Evolutionary conservation across 83 land plant species (phyloP).

Genomic region (Isoetes engelmannii): DNA sequence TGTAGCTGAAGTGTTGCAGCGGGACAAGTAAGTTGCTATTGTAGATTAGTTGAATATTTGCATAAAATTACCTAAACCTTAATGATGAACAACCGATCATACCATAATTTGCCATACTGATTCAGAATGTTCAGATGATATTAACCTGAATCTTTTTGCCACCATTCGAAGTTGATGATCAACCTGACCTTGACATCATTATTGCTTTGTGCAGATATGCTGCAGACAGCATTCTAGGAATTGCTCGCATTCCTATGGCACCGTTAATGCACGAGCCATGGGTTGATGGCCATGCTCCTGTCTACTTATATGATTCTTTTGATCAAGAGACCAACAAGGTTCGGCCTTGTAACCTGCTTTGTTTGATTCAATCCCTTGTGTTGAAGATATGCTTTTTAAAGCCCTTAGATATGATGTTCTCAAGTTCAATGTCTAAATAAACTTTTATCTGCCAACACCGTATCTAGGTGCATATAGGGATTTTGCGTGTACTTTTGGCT

Average conservation of each 20-base stretch:
- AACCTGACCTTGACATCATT: neutral
- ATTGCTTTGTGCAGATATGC: slow-evolving; percentile 27
- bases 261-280: slow-evolving; percentile 25
- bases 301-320: neutral
- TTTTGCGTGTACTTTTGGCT: slow-evolving; percentile 17
- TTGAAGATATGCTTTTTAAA: too few species aligned
- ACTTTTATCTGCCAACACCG: too few species aligned
- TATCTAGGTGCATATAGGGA: slow-evolving; percentile 17
- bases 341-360: neutral
- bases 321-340: neutral
- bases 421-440: too few species aligned
- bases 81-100: too few species aligned
- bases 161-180: neutral
- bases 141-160: neutral
- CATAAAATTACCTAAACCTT: too few species aligned
- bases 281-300: slow-evolving; percentile 36
- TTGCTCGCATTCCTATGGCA: slow-evolving; percentile 28
- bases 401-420: too few species aligned
- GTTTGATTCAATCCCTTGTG: too few species aligned
- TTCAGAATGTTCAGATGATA: neutral
- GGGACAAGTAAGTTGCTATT: slow-evolving; percentile 23
- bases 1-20: slow-evolving; percentile 25
- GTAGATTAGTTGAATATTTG: too few species aligned
- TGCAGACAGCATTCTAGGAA: slow-evolving; percentile 27
- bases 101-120: too few species aligned